Conservation (phyloP, 2,329 filamentous ascomycete genomes). For the Diplodia corticola region DNA sequence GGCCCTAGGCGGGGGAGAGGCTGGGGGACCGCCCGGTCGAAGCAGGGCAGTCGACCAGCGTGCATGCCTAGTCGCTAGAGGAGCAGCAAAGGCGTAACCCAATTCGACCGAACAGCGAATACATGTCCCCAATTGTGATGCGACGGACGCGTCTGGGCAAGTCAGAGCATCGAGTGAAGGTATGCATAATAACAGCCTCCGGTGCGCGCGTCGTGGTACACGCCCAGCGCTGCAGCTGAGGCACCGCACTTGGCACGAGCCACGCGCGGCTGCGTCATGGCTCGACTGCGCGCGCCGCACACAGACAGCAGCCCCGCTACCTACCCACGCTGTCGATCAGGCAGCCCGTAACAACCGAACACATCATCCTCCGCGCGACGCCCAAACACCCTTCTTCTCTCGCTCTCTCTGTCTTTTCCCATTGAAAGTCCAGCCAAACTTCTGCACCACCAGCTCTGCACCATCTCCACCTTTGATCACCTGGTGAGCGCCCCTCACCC, state of each 20-base stretch:
- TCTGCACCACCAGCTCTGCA: neutral
- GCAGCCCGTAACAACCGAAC: conserved; percentile 3
- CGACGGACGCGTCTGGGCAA: neutral
- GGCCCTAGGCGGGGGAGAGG: neutral
- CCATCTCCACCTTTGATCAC: neutral
- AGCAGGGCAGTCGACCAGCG: neutral
- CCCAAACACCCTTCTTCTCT: neutral
- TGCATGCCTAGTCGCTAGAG: neutral
- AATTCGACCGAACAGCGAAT: neutral
- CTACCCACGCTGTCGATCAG: conserved; percentile 13
- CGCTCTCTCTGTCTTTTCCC: neutral
- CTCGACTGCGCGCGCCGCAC: neutral
- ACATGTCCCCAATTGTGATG: neutral
- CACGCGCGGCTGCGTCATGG: conserved; percentile 14
- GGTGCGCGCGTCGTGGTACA: neutral
- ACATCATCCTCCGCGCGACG: neutral
- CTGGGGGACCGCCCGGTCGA: neutral
- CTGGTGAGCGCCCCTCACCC: neutral
- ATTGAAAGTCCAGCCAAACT: neutral
- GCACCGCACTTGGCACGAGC: conserved; percentile 8
- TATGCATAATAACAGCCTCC: conserved; percentile 7
- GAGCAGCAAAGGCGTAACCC: neutral
- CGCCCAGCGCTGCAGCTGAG: neutral
- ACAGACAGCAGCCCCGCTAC: neutral
- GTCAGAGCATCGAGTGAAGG: neutral